Conservation (phyloP, 495 filamentous ascomycete species). For the Annulohypoxylon bovei region DNA sequence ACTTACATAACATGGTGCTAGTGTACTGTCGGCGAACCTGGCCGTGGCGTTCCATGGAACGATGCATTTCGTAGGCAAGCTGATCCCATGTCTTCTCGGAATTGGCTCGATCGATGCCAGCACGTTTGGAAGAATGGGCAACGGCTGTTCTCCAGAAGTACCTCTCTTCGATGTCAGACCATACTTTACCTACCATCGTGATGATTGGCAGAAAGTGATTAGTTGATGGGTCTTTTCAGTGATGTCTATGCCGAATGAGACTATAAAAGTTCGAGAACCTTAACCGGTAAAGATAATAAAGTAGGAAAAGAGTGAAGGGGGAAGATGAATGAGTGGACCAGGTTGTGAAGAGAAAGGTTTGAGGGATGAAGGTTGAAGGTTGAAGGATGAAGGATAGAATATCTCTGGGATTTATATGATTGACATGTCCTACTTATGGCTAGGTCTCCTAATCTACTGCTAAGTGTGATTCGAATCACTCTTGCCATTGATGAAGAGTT, state of each 20-base stretch:
- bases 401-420: not conserved
- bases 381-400: not conserved
- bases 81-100: constrained; percentile 46
- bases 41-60: constrained; percentile 34
- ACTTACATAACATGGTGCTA: constrained; percentile 52
- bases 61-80: constrained; percentile 47
- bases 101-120: constrained; percentile 39
- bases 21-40: constrained; percentile 48
- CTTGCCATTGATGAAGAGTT: not conserved
- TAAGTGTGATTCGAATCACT: not conserved
- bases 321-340: not conserved
- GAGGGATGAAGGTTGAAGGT: not conserved
- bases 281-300: not conserved
- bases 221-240: not conserved
- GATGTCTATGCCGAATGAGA: not conserved
- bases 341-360: not conserved
- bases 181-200: constrained; percentile 56
- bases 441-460: not conserved
- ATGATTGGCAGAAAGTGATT: not conserved
- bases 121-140: constrained; percentile 50
- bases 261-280: not conserved
- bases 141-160: constrained; percentile 54
- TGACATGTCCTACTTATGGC: not conserved
- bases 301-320: not conserved
- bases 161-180: constrained; percentile 52